Evolutionary conservation across 192 early-diverging fungal species (phyloP).

Genomic region (Backusella circina): DNA sequence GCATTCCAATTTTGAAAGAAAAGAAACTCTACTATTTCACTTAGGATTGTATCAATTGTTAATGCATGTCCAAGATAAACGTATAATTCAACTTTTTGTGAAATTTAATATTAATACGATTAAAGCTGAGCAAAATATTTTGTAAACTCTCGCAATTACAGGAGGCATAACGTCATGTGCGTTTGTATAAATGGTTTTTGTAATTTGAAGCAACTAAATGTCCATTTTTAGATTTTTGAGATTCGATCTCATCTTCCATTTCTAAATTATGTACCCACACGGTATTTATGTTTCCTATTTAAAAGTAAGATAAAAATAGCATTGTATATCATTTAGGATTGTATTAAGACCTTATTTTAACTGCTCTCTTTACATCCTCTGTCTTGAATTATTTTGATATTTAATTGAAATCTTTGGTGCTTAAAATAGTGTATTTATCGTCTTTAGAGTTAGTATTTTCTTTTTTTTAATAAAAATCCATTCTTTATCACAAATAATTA

Average conservation of each 20-base stretch:
- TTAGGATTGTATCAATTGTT: not conserved
- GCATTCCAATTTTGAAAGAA: no score
- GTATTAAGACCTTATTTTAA: no score
- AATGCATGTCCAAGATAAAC: not conserved
- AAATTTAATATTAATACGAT: not conserved
- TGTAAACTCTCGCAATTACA: not conserved
- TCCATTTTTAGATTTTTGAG: not conserved
- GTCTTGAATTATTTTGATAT: no score
- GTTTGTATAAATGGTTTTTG: not conserved
- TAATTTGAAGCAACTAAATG: not conserved
- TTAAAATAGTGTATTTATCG: no score
- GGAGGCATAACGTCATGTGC: not conserved
- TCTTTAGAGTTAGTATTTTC: no score
- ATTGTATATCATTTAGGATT: not conserved
- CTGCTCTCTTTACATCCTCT: no score
- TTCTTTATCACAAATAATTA: no score
- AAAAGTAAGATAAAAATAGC: not conserved
- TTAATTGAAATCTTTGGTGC: no score
- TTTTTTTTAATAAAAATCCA: no score
- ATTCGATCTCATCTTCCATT: not conserved
- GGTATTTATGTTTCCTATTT: not conserved
- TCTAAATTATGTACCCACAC: not conserved
- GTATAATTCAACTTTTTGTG: not conserved
- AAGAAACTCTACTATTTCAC: not conserved
- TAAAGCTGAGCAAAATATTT: not conserved